Evolutionary conservation across 208 protist species (phyloP), one percentile per base, ranked within the genome.

Genomic region (Angomonas desouzai): DNA sequence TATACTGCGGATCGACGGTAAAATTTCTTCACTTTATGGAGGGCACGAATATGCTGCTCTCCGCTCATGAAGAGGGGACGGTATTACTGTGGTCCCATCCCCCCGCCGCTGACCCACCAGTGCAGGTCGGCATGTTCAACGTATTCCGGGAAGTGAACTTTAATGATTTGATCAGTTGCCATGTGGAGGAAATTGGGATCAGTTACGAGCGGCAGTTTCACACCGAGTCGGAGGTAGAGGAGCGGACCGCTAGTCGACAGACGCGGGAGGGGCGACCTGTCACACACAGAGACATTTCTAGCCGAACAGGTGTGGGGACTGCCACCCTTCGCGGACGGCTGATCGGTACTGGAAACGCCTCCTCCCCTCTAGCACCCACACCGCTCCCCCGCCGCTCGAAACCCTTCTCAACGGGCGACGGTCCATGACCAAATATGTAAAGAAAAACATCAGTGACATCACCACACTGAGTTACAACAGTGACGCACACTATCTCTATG

Each of bases 31-130:
- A 32, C 18, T 74, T 92, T 38, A 67, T 89, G 16, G 80, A 72
- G 11, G 49, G 27, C 27, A 69, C 75, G 7, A 72, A 76, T n/a
- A 64, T 80, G 0, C 48, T 88, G 47, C 72, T 74, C 47, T 79
- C 73, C 10, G 74, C 70, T 36, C 74, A 83, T 65, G 72, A 71
- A 1, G 64, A 73, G 29, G 77, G 76, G 2, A 62, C 81, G 13
- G 56, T 87, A 22, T 57, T 68, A 11, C 56, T 85, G 18, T 89
- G 86, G 83, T 81, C 75, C 3, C 78, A 70, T 33, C 78, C 83
- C 4, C 83, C 82, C 0, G 66, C 63, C 20, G 55, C 74, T 56
- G 78, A 72, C 59, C 64, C 68, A 32, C 78, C 85, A 43, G 43
- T 64, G 22, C 58, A 69, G 20, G 61, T 92, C 16, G 66, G 55